A percentile compares a stretch with the other conserved stretches of the same genome.
phyloP scores from a whole-genome alignment of 768 basidiomycete species.

The Tylopilus plumbeoviolaceoides region DNA sequence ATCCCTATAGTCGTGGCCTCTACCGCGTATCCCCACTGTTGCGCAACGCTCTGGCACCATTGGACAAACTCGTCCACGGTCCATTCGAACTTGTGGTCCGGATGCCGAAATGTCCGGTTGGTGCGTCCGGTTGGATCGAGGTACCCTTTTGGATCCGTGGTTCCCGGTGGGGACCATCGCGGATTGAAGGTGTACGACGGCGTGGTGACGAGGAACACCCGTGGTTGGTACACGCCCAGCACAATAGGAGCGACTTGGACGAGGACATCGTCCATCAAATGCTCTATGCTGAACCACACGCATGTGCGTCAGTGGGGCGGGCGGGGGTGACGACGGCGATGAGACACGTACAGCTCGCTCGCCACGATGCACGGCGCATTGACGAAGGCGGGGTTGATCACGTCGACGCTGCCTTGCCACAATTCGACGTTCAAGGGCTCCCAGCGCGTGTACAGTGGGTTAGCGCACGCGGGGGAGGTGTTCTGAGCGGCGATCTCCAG shows the following conservation, averaged over 20 bases:
- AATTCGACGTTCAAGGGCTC: conserved; percentile 61
- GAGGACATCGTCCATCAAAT: conserved; percentile 58
- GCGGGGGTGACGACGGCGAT: background rate
- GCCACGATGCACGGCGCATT: conserved; percentile 68
- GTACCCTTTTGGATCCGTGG: conserved; percentile 45
- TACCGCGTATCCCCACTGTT: conserved; percentile 71
- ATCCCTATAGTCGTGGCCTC: conserved; percentile 56
- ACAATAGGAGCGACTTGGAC: conserved; percentile 63
- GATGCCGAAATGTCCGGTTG: conserved; percentile 69
- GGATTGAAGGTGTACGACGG: conserved; percentile 83
- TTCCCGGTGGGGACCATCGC: conserved; percentile 59
- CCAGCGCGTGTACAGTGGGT: conserved; percentile 51
- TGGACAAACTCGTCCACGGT: conserved; percentile 65
- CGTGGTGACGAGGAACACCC: conserved; percentile 73
- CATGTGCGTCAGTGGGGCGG: conserved; percentile 3
- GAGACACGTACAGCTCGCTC: conserved; percentile 68
- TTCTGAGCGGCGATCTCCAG: conserved; percentile 51
- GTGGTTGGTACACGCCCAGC: conserved; percentile 75
- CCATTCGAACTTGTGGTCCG: conserved; percentile 91
- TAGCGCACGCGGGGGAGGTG: conserved; percentile 39
- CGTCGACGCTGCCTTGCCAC: conserved; percentile 73
- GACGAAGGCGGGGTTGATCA: conserved; percentile 61
- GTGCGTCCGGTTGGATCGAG: conserved; percentile 77
- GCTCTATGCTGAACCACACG: conserved; percentile 61
- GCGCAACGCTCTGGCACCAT: conserved; percentile 57